These are phyloP conservation scores for Hypoxylon perforatum DNA, from an alignment of 495 filamentous ascomycete genomes.

Conservation along the genomic window DNA sequence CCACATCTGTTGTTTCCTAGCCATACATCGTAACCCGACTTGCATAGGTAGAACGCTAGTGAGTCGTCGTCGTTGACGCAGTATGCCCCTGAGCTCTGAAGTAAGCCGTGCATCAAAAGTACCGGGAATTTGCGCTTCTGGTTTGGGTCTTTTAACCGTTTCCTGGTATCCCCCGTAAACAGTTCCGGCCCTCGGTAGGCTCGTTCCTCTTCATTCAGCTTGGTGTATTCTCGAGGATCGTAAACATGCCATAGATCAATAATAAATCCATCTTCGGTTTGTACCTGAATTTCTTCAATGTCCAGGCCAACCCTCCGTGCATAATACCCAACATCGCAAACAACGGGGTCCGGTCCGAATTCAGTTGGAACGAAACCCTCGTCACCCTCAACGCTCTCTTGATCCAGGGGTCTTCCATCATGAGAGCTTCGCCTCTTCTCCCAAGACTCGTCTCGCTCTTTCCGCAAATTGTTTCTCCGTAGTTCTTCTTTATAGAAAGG, in stretches of 20 bases:
- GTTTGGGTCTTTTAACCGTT: conserved; percentile 30
- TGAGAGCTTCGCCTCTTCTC: conserved; percentile 58
- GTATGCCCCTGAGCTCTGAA: conserved; percentile 89
- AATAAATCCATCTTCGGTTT: conserved; percentile 96
- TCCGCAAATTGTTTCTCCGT: conserved; percentile 62
- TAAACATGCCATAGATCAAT: conserved; percentile 91
- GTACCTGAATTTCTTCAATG: conserved; percentile 82
- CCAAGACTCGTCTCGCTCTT: conserved; percentile 70
- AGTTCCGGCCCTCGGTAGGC: conserved; percentile 55
- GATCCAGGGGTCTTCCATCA: conserved; percentile 38
- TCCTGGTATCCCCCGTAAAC: conserved; percentile 41
- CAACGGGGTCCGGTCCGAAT: conserved; percentile 80
- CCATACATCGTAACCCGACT: conserved; percentile 96
- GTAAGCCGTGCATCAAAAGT: conserved; percentile 86
- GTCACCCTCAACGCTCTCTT: conserved; percentile 52
- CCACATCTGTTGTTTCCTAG: conserved; percentile 95
- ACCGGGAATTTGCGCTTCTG: conserved; percentile 81
- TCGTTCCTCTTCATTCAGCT: conserved; percentile 50
- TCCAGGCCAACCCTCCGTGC: conserved; percentile 89
- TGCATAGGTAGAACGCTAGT: conserved; percentile 91
- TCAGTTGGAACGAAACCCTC: conserved; percentile 77
- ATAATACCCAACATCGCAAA: conserved; percentile 87
- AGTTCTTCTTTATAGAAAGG: conserved; percentile 77
- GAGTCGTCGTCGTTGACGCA: conserved; percentile 91
- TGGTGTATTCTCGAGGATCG: conserved; percentile 78